These are phyloP conservation scores for Tympanopsis confertula DNA, from an alignment of 2,329 filamentous ascomycete genomes.

Conservation along the genomic window DNA sequence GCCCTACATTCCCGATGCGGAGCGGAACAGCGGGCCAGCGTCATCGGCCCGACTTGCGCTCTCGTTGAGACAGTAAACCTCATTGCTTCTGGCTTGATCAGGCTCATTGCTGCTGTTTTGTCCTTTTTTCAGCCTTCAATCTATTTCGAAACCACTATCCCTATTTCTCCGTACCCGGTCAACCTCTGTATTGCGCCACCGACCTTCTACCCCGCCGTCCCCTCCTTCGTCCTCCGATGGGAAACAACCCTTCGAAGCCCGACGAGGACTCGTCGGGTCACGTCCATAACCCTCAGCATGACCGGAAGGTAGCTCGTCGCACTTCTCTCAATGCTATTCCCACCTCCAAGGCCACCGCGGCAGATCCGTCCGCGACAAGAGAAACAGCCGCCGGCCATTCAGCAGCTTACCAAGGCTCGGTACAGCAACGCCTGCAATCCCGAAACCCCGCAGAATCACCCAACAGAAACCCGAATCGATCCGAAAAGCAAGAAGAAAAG, in stretches of 20 bases:
- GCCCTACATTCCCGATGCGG: too few species aligned
- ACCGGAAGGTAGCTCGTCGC: background rate
- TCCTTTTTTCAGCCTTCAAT: too few species aligned
- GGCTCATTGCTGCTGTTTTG: too few species aligned
- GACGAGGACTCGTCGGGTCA: background rate
- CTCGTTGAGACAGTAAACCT: too few species aligned
- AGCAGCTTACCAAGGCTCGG: background rate
- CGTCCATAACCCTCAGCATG: background rate
- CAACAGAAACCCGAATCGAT: background rate
- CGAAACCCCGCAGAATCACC: background rate
- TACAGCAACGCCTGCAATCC: background rate
- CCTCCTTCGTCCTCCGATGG: background rate
- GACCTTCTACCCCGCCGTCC: too few species aligned
- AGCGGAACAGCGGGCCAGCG: too few species aligned
- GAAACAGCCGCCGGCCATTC: background rate
- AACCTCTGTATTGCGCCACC: too few species aligned
- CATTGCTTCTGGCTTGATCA: too few species aligned
- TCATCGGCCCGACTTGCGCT: too few species aligned
- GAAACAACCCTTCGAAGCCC: background rate
- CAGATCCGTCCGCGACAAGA: background rate
- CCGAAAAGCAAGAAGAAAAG: background rate
- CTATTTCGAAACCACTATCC: too few species aligned
- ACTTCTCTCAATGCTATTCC: background rate
- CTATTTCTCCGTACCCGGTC: too few species aligned
- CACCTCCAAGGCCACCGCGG: background rate